Percentiles rank a stretch among this genome's conserved stretches.
phyloP scores from a whole-genome alignment of 139 green algal genomes.

The Micromonas commoda region DNA sequence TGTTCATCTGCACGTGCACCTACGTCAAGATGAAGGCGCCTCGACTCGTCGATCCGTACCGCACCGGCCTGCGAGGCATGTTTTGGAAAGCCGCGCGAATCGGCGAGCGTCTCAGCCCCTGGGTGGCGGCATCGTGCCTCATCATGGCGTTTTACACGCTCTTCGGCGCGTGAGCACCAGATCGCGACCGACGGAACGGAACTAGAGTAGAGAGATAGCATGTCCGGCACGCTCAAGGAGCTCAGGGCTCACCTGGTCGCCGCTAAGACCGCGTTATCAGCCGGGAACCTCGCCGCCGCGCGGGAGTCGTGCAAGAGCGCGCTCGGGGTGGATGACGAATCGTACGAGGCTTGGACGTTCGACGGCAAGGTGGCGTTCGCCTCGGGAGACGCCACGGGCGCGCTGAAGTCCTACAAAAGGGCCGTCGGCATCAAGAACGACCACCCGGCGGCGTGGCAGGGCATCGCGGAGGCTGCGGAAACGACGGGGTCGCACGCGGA shows the following conservation, averaged over 20 bases:
- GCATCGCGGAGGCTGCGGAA: background rate
- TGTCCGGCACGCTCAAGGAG: background rate
- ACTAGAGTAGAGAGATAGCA: too few relatives aligned
- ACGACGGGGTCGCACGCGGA: too few relatives aligned
- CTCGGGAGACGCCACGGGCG: too few relatives aligned
- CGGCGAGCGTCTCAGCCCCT: conserved; percentile 17
- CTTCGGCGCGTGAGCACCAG: background rate
- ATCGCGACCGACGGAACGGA: too few relatives aligned
- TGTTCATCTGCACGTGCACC: conserved; percentile 93
- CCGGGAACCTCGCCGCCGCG: background rate
- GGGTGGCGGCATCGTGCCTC: background rate
- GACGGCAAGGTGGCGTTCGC: background rate
- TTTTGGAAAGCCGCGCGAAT: conserved; percentile 31
- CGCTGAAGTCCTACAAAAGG: background rate
- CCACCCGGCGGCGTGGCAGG: background rate
- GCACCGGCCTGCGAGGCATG: conserved; percentile 11
- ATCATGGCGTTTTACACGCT: conserved; percentile 23
- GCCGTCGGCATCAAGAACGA: background rate
- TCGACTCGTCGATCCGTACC: background rate
- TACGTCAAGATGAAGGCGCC: conserved; percentile 80
- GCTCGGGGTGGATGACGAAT: background rate
- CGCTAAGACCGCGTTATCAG: background rate
- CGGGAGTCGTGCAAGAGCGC: background rate
- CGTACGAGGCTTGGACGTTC: background rate
- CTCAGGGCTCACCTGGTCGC: background rate